Base-by-base conservation (phyloP, 1,139 yeast species). In the Eremothecium cymbalariae region DNA sequence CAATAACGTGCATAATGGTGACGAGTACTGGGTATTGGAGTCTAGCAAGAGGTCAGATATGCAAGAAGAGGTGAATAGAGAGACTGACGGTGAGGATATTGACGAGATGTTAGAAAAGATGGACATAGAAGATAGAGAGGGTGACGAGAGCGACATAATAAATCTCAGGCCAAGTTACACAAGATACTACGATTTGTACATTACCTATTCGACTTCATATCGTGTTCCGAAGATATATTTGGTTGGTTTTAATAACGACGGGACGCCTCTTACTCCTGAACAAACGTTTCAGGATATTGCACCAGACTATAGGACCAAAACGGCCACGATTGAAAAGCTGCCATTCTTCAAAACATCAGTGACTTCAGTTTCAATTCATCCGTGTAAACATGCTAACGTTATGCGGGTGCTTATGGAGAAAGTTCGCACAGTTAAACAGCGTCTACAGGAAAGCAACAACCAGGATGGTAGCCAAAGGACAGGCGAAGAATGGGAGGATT, bases 251-350 rank as follows among this genome's bases (percentile, higher is more conserved):
- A 77, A 76, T 50, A 68, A 77, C 12, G 74, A 81, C 42, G 97
- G 98, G 0, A 70, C 77, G 12, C 98, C 98, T 1, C 64, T 90
- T 22, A 67, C 82, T 17, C 96, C 98, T 1, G 67, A 77, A 21
- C 81, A 83, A 51, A 90, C 90, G 97, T 86, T 86, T 62, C 93
- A 88, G 51, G 99, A 90, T 56, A 85, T 90, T 34, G 74, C 88
- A 8, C 73, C 80, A 23, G 99, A 90, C 57, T 90, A 90, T 60
- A 74, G 90, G 52, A 88, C 88, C 53, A 90, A 90, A 60, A 93
- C 99, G 0, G 98, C 93, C 19, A 90, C 99, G 1, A 88, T 90
- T 43, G 99, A 90, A 59, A 76, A 74, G 44, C 77, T 94, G 6
- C 98, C 98, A 4, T 88, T 88, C 48, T 68, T 78, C 37, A 74